These are phyloP conservation scores for Monosporascus ibericus DNA, from an alignment of 2,329 filamentous ascomycete genomes.

Conservation along the genomic window DNA sequence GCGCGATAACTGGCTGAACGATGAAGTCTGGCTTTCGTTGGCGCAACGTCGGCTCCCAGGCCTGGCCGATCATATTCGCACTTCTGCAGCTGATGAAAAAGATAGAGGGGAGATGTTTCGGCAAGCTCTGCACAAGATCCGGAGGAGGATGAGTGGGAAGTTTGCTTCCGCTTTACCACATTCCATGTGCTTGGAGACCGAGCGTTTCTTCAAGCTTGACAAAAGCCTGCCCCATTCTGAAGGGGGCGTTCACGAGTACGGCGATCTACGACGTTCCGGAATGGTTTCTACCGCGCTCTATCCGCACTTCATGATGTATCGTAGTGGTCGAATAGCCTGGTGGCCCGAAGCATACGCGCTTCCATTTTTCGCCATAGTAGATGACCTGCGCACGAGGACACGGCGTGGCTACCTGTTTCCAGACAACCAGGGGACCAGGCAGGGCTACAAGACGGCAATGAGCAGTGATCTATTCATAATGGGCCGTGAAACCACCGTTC, in stretches of 20 bases:
- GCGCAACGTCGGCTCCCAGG: conserved; percentile 22
- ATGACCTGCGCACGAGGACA: conserved; percentile 22
- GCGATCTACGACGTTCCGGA: conserved; percentile 14
- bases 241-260: conserved; percentile 23
- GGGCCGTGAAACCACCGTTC: conserved; percentile 17
- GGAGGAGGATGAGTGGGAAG: conserved; percentile 15
- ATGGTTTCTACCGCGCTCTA: conserved; percentile 9
- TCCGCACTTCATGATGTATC: conserved; percentile 24
- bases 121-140: conserved; percentile 13
- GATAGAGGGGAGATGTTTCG: conserved; percentile 17
- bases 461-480: conserved; percentile 22
- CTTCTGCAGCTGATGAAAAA: conserved; percentile 5
- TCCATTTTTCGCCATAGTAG: conserved; percentile 24
- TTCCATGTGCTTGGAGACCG: conserved; percentile 17
- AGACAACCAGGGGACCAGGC: conserved; percentile 8
- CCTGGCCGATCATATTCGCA: conserved; percentile 17
- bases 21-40: conserved; percentile 23
- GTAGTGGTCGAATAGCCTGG: conserved; percentile 23
- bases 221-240: conserved; percentile 15
- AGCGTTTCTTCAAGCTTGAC: conserved; percentile 20
- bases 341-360: conserved; percentile 25
- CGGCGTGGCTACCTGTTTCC: conserved; percentile 24
- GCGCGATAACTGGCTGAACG: conserved; percentile 20
- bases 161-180: conserved; percentile 22
- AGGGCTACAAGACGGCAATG: conserved; percentile 25